These are phyloP conservation scores for Kalmusia sp. DNA, from an alignment of 2,329 filamentous ascomycete species.

Conservation along the genomic window DNA sequence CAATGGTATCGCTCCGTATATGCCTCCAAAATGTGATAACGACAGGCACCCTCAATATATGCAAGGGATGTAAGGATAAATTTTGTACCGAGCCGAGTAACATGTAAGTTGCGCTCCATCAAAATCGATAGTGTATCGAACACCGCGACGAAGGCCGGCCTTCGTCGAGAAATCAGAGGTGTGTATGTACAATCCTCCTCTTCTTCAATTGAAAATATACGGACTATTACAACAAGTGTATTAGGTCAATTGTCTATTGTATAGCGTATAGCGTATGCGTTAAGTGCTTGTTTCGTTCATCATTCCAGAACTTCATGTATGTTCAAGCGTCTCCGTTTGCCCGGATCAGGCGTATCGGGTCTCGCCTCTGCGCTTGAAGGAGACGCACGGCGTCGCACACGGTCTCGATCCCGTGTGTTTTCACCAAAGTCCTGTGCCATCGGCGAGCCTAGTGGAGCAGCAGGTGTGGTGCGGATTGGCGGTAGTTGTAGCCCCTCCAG, in stretches of 20 bases:
- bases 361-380: constrained; percentile 32
- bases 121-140: constrained; percentile 1
- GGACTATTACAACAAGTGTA: constrained; percentile 7
- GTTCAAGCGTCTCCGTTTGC: constrained; percentile 45
- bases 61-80: constrained; percentile 7
- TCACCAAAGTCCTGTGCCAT: constrained; percentile 32
- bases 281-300: constrained; percentile 9
- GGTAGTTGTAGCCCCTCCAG: constrained; percentile 45
- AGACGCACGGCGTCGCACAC: constrained; percentile 37
- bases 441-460: constrained; percentile 38
- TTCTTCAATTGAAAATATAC: background rate
- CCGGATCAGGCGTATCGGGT: constrained; percentile 40
- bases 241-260: constrained; percentile 1
- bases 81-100: constrained; percentile 2
- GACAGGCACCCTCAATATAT: constrained; percentile 11
- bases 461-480: constrained; percentile 43
- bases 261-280: background rate
- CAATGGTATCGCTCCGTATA: constrained; percentile 11
- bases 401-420: constrained; percentile 26
- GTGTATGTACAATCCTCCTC: constrained; percentile 4
- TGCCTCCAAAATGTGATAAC: constrained; percentile 4
- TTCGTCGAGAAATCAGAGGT: constrained; percentile 5
- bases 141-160: constrained; percentile 11
- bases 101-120: constrained; percentile 8
- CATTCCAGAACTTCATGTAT: constrained; percentile 47